Base-by-base conservation (phyloP, 2,329 filamentous ascomycete species). In the Ophiostoma triangulosporum region DNA sequence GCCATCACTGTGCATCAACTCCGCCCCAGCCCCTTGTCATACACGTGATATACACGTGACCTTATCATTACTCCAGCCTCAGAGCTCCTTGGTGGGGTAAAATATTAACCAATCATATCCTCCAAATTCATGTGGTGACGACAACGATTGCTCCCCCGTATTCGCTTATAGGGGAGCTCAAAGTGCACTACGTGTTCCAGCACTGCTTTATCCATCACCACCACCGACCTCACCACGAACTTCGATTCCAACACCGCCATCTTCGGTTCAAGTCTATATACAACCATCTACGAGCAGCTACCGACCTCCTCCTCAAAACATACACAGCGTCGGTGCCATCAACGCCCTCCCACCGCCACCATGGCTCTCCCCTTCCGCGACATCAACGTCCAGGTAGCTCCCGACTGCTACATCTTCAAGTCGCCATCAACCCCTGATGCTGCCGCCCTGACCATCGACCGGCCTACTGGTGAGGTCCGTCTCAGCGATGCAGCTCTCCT, bases 351-450 rank as follows among this genome's bases (percentile, higher is more conserved):
- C 20, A n/a, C 20, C 40, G 24, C 50, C 61, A 60, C 54, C 51
- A 69, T 69, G 66, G 62, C 64, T 46, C 69, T 80, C 61, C 93
- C 91, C 22, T 98, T 90, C 70, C 81, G 91, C 66, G 93, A 98
- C 74, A 94, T 97, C 74, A 98, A 97, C 69, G 82, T 98, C 68
- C 89, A 95, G 69, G 86, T 89, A 60, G 89, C 91, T 51, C 77
- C 87, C 62, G 88, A 91, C 63, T 85, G 93, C 66, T 98, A 98
- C 75, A 88, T 89, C 62, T 98, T 98, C 70, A 90, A 88, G 36
- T 98, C 93, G 27, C 93, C 93, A 27, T 97, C 93, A 0, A 91
- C 89, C 3, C 89, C 90, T 57, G 82, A 90, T 69, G 85, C 90
- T 27, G 88, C 88, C 14, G 88, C 88, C 9, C 76, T 98, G 51